A percentile compares a stretch with the other conserved stretches of the same genome.
phyloP scores from a whole-genome alignment of 306 rosid species.

The Lupinus albus region DNA sequence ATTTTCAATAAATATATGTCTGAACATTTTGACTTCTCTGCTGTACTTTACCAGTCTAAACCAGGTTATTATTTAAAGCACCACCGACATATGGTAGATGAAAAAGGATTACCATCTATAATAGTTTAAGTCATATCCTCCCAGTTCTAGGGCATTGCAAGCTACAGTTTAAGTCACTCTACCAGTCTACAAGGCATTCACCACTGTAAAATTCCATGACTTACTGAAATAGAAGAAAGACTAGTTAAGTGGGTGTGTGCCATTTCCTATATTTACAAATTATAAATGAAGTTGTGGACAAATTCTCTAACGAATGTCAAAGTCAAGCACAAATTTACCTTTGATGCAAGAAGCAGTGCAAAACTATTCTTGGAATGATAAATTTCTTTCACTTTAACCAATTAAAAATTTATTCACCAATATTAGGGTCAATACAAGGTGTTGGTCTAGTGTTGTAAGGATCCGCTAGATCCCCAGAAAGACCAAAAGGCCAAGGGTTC shows the following conservation, averaged over 20 bases:
- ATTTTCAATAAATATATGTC: not conserved
- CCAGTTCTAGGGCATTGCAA: not conserved
- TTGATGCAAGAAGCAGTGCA: slow-evolving; percentile 12
- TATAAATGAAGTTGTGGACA: slow-evolving; percentile 20
- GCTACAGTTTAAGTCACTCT: slow-evolving; percentile 10
- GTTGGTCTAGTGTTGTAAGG: no score
- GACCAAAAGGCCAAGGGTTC: no score
- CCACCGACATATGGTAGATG: slow-evolving; percentile 6
- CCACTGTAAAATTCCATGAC: slow-evolving; percentile 7
- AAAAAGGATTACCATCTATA: slow-evolving; percentile 17
- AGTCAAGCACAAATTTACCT: slow-evolving; percentile 1
- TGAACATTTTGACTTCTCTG: slow-evolving; percentile 17
- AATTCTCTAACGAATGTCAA: slow-evolving; percentile 19
- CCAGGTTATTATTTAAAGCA: not conserved
- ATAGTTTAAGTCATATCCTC: not conserved
- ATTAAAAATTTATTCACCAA: slow-evolving; percentile 25
- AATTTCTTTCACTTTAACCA: slow-evolving; percentile 19
- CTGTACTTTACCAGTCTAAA: not conserved
- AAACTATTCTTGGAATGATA: not conserved
- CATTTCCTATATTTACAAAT: slow-evolving; percentile 19
- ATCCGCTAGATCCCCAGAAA: no score
- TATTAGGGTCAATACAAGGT: slow-evolving; percentile 11
- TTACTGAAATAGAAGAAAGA: slow-evolving; percentile 21
- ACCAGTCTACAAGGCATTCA: slow-evolving; percentile 14
- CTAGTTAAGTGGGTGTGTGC: not conserved